Evolutionary conservation across 2,329 filamentous ascomycete species (phyloP), one percentile per base, ranked within the genome.

Genomic region (Hirsutella minnesotensis): DNA sequence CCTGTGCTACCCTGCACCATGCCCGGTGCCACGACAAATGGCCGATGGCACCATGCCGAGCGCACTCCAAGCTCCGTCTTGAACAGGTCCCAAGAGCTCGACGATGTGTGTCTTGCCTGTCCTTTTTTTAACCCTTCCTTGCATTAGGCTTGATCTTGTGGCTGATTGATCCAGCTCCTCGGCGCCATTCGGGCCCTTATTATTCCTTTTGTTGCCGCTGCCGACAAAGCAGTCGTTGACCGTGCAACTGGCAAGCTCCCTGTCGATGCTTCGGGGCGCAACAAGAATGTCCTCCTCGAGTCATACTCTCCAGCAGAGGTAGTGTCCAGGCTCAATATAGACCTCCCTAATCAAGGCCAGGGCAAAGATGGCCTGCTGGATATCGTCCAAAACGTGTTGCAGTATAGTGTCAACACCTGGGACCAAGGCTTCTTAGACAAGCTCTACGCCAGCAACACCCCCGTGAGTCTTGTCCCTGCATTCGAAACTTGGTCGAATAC

Each of bases 381-480:
- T 29, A 77, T 77, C 3, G 73, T 94, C 38, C 68, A 79, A 50
- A 75, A 79, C 46, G 71, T 95, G 18, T 70, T 96, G 35, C 72
- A 77, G 49, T 88, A 94, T 62, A 92, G 84, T 56, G 90, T 96
- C 56, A 98, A 98, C 65, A 95, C 90, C n/a, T 96, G 89, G 86
- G 85, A 94, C 56, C 89, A 95, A 63, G 90, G 90, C 10, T 98
- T 96, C 63, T 66, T 96, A 56, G 89, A 95, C 65, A 96, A 98
- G 66, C 70, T 96, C 16, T 96, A 95, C 62, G 79, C 84, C n/a
- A 83, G 82, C 49, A 94, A 86, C 33, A 92, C 92, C 56, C 83
- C 90, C 35, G 81, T 83, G 56, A 46, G 74, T 63, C 15, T 16
- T 9, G 3, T 8, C 30, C 12, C 21, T 37, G 20, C 1, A 27